A percentile compares a stretch with the other conserved stretches of the same genome.
These are phyloP conservation scores for Ceratobasidium sp. DNA, from an alignment of 1,284 basidiomycete species.

Conservation along the genomic window DNA sequence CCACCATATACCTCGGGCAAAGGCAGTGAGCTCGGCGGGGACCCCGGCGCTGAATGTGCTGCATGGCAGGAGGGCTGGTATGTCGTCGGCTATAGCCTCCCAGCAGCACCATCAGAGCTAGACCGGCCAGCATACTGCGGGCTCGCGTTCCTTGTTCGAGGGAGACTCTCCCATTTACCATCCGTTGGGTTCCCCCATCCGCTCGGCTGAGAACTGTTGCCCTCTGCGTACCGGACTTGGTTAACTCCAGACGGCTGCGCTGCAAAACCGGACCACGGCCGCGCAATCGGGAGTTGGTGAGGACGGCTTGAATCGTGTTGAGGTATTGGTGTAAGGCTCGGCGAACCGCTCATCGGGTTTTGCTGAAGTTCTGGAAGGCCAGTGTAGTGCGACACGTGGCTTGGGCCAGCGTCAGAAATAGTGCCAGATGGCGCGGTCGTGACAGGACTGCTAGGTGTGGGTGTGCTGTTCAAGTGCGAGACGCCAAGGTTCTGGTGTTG, in stretches of 20 bases:
- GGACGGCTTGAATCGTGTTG: conserved; percentile 17
- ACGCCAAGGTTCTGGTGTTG: conserved; percentile 33
- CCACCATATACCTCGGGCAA: conserved; percentile 21
- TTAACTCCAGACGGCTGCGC: neutral
- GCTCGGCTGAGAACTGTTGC: conserved; percentile 13
- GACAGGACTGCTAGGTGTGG: neutral
- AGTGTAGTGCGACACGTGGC: conserved; percentile 11
- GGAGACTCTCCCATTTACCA: conserved; percentile 10
- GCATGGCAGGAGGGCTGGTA: conserved; percentile 19
- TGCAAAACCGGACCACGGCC: conserved; percentile 27
- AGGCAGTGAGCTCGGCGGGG: neutral
- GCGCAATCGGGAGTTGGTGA: neutral
- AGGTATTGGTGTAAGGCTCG: too few relatives aligned
- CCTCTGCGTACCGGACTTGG: neutral
- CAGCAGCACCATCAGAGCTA: neutral
- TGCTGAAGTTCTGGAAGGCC: conserved; percentile 35
- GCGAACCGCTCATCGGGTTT: neutral
- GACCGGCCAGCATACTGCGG: neutral
- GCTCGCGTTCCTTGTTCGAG: neutral
- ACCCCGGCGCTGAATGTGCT: conserved; percentile 7
- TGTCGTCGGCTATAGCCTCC: conserved; percentile 7
- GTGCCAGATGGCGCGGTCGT: conserved; percentile 2
- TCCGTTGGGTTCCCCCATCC: neutral
- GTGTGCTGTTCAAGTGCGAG: conserved; percentile 10
- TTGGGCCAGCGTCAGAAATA: neutral